Percentiles rank a stretch among this genome's conserved stretches.
phyloP scores from a whole-genome alignment of 352 stramenopile species.

The Pythium periplocum region DNA sequence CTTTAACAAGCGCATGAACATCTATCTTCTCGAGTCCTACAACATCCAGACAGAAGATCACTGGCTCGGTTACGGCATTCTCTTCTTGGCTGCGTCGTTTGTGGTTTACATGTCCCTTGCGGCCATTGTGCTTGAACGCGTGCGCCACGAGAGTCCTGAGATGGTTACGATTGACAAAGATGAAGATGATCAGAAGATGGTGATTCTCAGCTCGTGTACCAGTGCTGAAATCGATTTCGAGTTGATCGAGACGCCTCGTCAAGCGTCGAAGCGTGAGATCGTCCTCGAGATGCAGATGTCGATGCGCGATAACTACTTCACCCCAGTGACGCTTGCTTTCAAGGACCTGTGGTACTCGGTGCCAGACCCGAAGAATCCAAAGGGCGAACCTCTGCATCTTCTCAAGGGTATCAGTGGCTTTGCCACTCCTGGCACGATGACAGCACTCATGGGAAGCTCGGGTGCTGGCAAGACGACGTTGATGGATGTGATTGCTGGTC shows the following conservation, averaged over 20 bases:
- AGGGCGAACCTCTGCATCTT: conserved; percentile 33
- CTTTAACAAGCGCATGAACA: conserved; percentile 16
- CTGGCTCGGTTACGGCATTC: conserved; percentile 18
- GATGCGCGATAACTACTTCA: conserved; percentile 8
- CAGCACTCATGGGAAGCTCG: conserved; percentile 64
- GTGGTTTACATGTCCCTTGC: conserved; percentile 20
- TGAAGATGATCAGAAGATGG: too few species aligned
- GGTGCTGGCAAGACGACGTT: conserved; percentile 93
- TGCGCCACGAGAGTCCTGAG: conserved; percentile 21
- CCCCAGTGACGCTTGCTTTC: conserved; percentile 38
- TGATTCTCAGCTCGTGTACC: too few species aligned
- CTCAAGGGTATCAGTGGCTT: conserved; percentile 53
- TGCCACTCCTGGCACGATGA: conserved; percentile 45
- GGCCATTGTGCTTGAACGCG: conserved; percentile 23
- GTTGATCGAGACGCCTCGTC: too few species aligned
- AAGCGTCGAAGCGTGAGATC: too few species aligned
- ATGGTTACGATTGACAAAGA: background rate
- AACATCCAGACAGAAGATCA: conserved; percentile 11
- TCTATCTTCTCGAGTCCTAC: conserved; percentile 21
- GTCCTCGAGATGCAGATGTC: background rate
- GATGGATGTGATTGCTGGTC: conserved; percentile 92
- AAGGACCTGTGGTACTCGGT: conserved; percentile 44
- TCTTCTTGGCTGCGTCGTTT: conserved; percentile 18
- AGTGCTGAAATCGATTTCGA: too few species aligned
- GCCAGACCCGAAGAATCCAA: conserved; percentile 16